Evolutionary conservation across 1,284 basidiomycete genomes (phyloP).

Genomic region (Trichosporon sp.): DNA sequence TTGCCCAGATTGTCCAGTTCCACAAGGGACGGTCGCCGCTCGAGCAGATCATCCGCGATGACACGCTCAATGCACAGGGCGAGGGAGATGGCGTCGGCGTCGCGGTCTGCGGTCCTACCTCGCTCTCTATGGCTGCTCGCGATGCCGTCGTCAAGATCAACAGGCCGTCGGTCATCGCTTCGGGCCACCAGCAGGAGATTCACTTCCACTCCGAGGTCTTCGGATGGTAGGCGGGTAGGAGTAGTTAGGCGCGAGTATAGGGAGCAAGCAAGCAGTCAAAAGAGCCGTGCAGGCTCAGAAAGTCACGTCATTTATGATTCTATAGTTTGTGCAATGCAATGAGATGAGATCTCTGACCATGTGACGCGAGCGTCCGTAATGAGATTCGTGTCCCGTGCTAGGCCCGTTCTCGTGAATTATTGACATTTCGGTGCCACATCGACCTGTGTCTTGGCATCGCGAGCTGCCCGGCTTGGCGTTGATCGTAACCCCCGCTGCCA

Average conservation of each 20-base stretch:
- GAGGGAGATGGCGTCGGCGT: conserved; percentile 15
- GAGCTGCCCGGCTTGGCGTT: too few species aligned
- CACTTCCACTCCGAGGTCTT: conserved; percentile 28
- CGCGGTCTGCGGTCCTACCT: conserved; percentile 27
- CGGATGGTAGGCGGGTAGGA: conserved; percentile 33
- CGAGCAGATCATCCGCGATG: conserved; percentile 13
- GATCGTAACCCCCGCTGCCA: too few species aligned
- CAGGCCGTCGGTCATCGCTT: conserved; percentile 14
- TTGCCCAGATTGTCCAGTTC: neutral
- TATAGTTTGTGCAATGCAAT: neutral
- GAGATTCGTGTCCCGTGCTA: too few species aligned
- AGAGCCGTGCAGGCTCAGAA: neutral
- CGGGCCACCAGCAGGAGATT: conserved; percentile 24
- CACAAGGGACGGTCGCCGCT: conserved; percentile 14
- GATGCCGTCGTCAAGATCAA: conserved; percentile 23
- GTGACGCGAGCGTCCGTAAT: too few species aligned
- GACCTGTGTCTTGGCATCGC: too few species aligned
- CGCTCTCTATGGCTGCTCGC: conserved; percentile 20
- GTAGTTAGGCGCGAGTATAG: too few species aligned
- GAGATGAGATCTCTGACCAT: neutral
- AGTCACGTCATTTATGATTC: neutral
- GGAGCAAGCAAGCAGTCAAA: neutral
- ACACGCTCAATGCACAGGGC: neutral
- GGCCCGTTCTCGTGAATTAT: too few species aligned
- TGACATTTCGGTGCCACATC: too few species aligned